Evolutionary conservation across 192 early-diverging fungal species (phyloP), one percentile per base, ranked within the genome.

Genomic region (Coemansia sp.): DNA sequence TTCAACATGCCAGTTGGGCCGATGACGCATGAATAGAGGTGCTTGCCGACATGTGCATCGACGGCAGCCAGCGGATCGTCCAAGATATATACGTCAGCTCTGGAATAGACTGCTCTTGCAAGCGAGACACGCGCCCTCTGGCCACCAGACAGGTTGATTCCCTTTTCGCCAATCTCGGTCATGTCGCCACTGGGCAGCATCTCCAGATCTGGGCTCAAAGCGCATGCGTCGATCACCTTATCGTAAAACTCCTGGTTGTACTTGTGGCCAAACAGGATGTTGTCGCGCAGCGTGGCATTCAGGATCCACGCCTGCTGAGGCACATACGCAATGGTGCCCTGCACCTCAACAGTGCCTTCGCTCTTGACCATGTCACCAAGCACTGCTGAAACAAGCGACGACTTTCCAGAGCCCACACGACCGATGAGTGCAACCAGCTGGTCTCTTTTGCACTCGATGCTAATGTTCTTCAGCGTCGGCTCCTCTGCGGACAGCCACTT

Each of bases 41-140:
- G 81, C 64, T 87, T 87, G 35, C 86, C 86, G 10, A 89, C 88
- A 69, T 88, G 86, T 11, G 88, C 82, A 52, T 88, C 88, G 4
- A 89, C 87, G 21, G 92, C 90, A 36, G 89, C 78, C 45, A 92
- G 77, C n/a, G 89, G 88, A 49, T 93, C 91, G 62, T 92, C 92
- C 20, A 93, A 71, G 1, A 92, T 74, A 43, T 87, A 85, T 0
- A 91, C 71, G 43, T 92, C 89, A 10, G 87, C 86, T 12, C 88
- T 77, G 30, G 83, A 56, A 60, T 90, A 91, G n/a, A 88, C 82
- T 1, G 89, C 89, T 44, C 92, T 78, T 0, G 91, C 91, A 15
- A 90, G 68, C 7, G 86, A 84, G 6, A 62, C 60, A 1, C 60
- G 67, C 8, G 60, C 60, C 49, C 56, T 69, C 34, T 69, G 67